phyloP scores from a whole-genome alignment of 352 stramenopile genomes.

The Discostella stelligera region DNA sequence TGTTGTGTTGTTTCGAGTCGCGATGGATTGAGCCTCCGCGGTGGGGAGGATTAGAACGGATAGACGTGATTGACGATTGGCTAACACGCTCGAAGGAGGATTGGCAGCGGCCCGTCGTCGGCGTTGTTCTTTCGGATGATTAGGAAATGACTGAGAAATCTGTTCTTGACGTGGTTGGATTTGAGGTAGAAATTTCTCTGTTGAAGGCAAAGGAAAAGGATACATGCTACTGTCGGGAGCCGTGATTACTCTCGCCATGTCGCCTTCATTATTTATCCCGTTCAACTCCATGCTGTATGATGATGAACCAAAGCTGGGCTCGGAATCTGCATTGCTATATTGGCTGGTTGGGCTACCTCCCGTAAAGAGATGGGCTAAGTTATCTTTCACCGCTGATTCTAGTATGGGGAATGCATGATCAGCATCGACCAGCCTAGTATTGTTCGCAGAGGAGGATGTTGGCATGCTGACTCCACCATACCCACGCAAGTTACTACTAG shows the following conservation, averaged over 20 bases:
- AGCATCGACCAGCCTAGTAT: background rate
- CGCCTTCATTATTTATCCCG: slow-evolving; percentile 15
- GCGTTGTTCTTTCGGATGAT: slow-evolving; percentile 1
- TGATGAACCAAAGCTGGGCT: background rate
- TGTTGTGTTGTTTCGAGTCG: slow-evolving; percentile 74
- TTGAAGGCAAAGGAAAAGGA: background rate
- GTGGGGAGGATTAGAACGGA: slow-evolving; percentile 74
- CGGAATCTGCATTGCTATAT: background rate
- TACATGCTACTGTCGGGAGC: slow-evolving; percentile 23
- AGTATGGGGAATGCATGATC: background rate
- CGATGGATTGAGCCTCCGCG: slow-evolving; percentile 60
- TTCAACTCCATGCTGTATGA: slow-evolving; percentile 5
- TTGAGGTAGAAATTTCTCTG: background rate
- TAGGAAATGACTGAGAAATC: too few relatives aligned
- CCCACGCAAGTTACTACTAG: background rate
- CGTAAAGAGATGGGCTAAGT: slow-evolving; percentile 22
- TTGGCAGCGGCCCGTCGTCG: slow-evolving; percentile 15
- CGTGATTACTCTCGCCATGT: slow-evolving; percentile 13
- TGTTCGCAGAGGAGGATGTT: background rate
- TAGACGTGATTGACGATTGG: slow-evolving; percentile 62
- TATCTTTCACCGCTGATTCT: slow-evolving; percentile 20
- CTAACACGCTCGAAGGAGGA: slow-evolving; percentile 25
- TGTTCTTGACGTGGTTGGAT: background rate
- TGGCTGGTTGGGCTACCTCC: slow-evolving; percentile 3
- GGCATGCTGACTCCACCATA: background rate